Base-by-base conservation (phyloP, 257 asterid genomes). In the Scutellaria barbata region DNA sequence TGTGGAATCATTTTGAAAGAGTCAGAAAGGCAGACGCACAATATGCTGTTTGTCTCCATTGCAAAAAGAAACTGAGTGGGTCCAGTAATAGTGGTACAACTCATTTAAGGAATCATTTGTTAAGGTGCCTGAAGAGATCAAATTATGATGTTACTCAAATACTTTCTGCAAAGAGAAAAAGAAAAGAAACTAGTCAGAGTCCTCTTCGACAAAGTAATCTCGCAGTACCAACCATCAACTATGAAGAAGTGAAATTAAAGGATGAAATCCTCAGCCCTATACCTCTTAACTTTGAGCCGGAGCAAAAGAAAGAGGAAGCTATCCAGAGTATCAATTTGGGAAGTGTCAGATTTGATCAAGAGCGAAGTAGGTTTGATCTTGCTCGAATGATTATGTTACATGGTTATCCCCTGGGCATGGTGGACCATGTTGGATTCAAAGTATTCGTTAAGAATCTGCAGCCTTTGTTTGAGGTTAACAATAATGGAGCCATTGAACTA, bases 61-160 rank as follows among this genome's bases (percentile, higher is more conserved):
- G 99, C 89, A 95, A 90, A 50, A 95, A 95, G 89, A 91, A 89
- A 83, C 88, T 95, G 17, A 89, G 98, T 59, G 99, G 99, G 57
- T 95, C 99, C 25, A 92, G 98, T 80, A 92, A 92, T 68, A 95
- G 99, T 18, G 99, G 99, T 72, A 95, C 99, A 40, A 95, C 98
- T 10, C 99, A 95, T 85, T 78, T 95, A 65, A 85, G 98, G 79
- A 95, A 95, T 79, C 99, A 95, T 80, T 76, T 95, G 81, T 41
- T 95, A 51, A 89, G 99, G 59, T 95, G 99, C 80, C 80, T 95
- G 81, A 95, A 95, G 80, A 85, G 96, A 73, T 92, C 98, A 25
- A 92, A 95, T 63, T 92, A 63, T 63, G 99, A 95, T 64, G 99
- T 95, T 82, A 83, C 99, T 71, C 93, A 87, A 74, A 83, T 95